A percentile compares a stretch with the other conserved stretches of the same genome.
Evolutionary conservation across 257 asterid species (phyloP).

Genomic region (Petrea volubilis): DNA sequence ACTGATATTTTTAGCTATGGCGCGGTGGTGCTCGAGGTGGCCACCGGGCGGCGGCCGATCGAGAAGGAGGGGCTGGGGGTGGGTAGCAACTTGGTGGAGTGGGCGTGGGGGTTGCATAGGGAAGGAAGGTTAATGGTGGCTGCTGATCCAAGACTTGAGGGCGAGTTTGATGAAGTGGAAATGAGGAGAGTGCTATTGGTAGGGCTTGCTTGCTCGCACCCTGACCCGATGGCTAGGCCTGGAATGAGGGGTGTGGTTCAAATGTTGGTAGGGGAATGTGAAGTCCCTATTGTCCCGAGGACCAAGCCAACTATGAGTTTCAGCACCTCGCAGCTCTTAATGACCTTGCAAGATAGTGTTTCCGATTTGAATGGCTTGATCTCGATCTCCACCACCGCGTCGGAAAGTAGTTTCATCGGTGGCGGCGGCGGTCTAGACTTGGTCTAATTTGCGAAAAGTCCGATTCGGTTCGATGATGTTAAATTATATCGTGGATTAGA

Average conservation of each 20-base stretch:
- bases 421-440: slow-evolving; percentile 35
- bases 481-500: too few relatives aligned
- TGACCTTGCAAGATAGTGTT: slow-evolving; percentile 82
- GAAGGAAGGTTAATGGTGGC: slow-evolving; percentile 62
- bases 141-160: slow-evolving; percentile 52
- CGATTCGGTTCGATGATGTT: too few relatives aligned
- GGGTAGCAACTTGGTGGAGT: slow-evolving; percentile 64
- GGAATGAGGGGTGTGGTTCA: slow-evolving; percentile 77
- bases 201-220: slow-evolving; percentile 77
- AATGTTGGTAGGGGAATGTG: slow-evolving; percentile 73
- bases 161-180: slow-evolving; percentile 54
- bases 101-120: slow-evolving; percentile 82
- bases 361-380: slow-evolving; percentile 72
- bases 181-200: slow-evolving; percentile 59
- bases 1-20: slow-evolving; percentile 84
- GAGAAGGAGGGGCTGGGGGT: slow-evolving; percentile 50
- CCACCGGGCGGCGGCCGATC: slow-evolving; percentile 77
- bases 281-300: slow-evolving; percentile 66
- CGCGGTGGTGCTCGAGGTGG: slow-evolving; percentile 85
- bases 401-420: slow-evolving; percentile 53
- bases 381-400: slow-evolving; percentile 62
- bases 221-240: slow-evolving; percentile 78
- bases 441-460: slow-evolving; percentile 24
- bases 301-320: slow-evolving; percentile 61
- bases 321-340: slow-evolving; percentile 60